Evolutionary conservation across 306 rosid species (phyloP), one percentile per base, ranked within the genome.

Genomic region (Prunus davidiana): DNA sequence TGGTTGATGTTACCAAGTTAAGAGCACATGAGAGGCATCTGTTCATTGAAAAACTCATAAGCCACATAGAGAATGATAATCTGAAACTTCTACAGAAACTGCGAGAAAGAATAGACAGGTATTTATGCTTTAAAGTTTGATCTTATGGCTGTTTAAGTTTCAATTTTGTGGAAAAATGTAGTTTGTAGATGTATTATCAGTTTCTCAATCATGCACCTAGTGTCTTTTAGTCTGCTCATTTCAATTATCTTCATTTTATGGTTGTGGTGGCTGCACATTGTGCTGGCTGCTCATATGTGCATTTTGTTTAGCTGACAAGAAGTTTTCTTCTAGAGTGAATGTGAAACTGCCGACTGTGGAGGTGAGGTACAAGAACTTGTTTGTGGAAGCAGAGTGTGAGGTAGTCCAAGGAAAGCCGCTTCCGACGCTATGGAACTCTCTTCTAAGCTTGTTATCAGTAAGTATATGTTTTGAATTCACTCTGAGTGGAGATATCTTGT

Each of bases 391-490:
- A 1, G 79, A 80, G 68, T 88, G 90, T 64, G 84, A 87, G 43
- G 86, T 89, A 49, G 91, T 91, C 56, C 82, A 79, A 32, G 97
- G 92, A 55, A 91, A 82, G 80, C 86, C 97, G 4, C 52, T 83
- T 63, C 91, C 91, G 57, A 88, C 95, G 0, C 76, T 91, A 15
- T 89, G 93, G 97, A 89, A 91, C 73, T 76, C 93, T 63, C 62
- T 91, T 47, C 79, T 19, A 60, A 82, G 73, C 77, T 76, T 25
- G 4, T 25, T 86, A 60, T 67, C 80, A 24, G 97, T 88, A 82
- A 83, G 90, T 64, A 73, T 64, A 73, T n/a, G 43, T 2, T 63
- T 68, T 62, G 10, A 68, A 4, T 14, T 14, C n/a, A 8, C 4
- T 46, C 16, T 3, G 14, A 25, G 38, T 0, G 16, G 15, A 22